A percentile compares a stretch with the other conserved stretches of the same genome.
phyloP scores from a whole-genome alignment of 805 yeast species.

The Wickerhamiella azymoides region DNA sequence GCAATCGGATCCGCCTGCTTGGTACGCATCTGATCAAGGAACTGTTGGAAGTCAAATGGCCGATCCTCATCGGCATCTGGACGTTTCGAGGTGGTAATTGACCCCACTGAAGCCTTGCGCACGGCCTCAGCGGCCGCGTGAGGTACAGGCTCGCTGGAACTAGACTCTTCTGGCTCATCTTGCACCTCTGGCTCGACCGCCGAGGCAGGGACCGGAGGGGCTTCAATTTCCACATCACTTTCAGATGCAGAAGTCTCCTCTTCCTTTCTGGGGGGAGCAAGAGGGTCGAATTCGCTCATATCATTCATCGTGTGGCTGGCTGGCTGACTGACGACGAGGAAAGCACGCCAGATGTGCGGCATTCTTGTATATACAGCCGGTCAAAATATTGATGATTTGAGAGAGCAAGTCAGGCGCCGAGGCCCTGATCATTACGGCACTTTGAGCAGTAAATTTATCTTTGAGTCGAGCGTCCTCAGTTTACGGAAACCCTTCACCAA shows the following conservation, averaged over 20 bases:
- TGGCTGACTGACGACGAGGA: background rate
- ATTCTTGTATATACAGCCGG: conserved; percentile 17
- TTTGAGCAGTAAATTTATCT: background rate
- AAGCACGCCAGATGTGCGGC: conserved; percentile 22
- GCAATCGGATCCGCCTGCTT: conserved; percentile 81
- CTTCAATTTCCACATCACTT: background rate
- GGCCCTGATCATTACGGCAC: conserved; percentile 22
- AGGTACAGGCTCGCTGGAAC: background rate
- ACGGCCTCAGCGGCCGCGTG: background rate
- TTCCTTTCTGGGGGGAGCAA: conserved; percentile 10
- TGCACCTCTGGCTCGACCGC: no score
- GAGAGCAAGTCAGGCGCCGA: conserved; percentile 12
- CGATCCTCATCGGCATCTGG: conserved; percentile 19
- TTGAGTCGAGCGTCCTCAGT: conserved; percentile 49
- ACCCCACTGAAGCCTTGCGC: background rate
- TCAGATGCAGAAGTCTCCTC: background rate
- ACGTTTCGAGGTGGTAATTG: background rate
- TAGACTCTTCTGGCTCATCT: no score
- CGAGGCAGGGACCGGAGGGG: no score
- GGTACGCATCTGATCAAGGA: conserved; percentile 54
- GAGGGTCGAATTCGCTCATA: conserved; percentile 21
- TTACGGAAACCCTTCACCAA: conserved; percentile 61
- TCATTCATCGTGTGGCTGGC: background rate
- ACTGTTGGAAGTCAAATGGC: conserved; percentile 72
- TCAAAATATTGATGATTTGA: background rate